Conservation (phyloP, 129 eudicot species). For the Flaveria trinervia region DNA sequence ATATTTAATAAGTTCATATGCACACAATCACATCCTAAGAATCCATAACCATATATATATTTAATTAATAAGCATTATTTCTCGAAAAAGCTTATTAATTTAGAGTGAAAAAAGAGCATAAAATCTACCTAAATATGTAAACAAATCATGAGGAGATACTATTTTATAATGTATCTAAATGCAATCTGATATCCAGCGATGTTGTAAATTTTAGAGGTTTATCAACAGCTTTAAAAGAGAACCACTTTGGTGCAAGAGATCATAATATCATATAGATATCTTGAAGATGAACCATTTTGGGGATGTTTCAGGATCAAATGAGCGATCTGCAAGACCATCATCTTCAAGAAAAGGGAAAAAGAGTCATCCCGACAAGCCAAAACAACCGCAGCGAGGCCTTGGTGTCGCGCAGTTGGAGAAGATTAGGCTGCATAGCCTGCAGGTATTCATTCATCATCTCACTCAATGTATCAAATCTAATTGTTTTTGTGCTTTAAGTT, state of each 20-base stretch:
- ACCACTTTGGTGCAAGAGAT: constrained; percentile 35
- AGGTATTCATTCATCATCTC: constrained; percentile 37
- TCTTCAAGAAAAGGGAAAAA: constrained; percentile 51
- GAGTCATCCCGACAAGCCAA: constrained; percentile 55
- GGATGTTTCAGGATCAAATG: constrained; percentile 31
- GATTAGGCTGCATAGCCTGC: constrained; percentile 79
- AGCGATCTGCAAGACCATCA: constrained; percentile 27
- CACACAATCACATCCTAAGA: constrained; percentile 42
- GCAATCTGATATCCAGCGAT: constrained; percentile 87
- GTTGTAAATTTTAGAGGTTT: constrained; percentile 51
- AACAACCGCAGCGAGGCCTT: constrained; percentile 87
- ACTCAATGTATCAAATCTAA: too few species aligned
- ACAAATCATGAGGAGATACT: constrained; percentile 40
- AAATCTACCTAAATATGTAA: constrained; percentile 56
- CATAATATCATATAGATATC: constrained; percentile 16
- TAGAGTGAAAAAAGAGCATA: constrained; percentile 32
- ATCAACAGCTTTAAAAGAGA: constrained; percentile 59
- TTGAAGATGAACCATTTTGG: constrained; percentile 46
- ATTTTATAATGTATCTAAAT: constrained; percentile 48
- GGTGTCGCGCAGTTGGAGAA: constrained; percentile 95
- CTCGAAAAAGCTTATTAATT: constrained; percentile 28
- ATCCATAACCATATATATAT: constrained; percentile 33
- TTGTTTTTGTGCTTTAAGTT: background rate
- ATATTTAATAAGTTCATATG: constrained; percentile 34
- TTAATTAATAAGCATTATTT: constrained; percentile 23